Percentiles rank a stretch among this genome's conserved stretches.
Evolutionary conservation across 2,329 filamentous ascomycete genomes (phyloP).

Genomic region (Meredithiella fracta): DNA sequence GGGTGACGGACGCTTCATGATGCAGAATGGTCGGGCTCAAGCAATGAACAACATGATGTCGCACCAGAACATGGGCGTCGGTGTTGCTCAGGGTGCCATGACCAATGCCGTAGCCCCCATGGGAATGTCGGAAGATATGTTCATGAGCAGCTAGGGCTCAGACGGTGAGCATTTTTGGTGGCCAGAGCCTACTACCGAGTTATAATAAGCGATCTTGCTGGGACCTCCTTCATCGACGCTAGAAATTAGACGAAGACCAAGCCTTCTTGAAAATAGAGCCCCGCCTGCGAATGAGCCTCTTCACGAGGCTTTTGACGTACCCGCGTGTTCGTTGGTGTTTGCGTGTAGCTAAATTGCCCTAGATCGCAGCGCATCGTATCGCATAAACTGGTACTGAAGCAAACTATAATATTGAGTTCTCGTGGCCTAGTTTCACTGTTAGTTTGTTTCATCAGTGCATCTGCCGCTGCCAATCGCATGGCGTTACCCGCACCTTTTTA

Average conservation of each 20-base stretch:
- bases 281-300: too few species aligned
- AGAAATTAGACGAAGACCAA: background rate
- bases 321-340: background rate
- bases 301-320: background rate
- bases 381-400: background rate
- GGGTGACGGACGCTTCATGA: slow-evolving; percentile 7
- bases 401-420: background rate
- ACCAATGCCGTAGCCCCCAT: slow-evolving; percentile 28
- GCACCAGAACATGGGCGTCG: slow-evolving; percentile 28
- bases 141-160: slow-evolving; percentile 28
- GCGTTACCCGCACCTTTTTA: background rate
- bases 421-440: background rate
- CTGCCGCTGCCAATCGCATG: background rate
- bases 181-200: background rate
- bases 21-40: background rate
- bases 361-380: background rate
- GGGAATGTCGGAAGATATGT: slow-evolving; percentile 33
- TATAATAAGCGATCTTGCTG: background rate
- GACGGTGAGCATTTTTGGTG: background rate
- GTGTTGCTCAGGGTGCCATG: slow-evolving; percentile 23
- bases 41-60: slow-evolving; percentile 27
- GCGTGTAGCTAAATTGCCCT: background rate
- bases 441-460: background rate
- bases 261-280: too few species aligned
- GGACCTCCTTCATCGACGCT: background rate